A percentile compares a stretch with the other conserved stretches of the same genome.
These are phyloP conservation scores for Vigna mungo DNA, from an alignment of 306 rosid species.

Conservation along the genomic window DNA sequence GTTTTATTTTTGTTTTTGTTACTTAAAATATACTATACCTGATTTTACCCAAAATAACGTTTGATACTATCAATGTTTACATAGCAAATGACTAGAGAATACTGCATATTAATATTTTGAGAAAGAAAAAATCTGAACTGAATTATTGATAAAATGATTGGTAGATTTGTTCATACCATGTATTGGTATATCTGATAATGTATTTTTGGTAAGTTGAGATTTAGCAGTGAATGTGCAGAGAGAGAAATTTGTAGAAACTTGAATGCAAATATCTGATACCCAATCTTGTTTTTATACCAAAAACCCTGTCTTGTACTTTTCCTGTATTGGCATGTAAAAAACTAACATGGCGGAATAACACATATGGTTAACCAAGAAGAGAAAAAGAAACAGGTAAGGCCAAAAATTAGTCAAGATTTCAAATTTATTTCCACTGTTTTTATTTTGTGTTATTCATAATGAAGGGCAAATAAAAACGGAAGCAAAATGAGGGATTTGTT, in stretches of 20 bases:
- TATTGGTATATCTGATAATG: constrained; percentile 17
- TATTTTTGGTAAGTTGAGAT: constrained; percentile 34
- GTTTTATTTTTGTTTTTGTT: too few relatives aligned
- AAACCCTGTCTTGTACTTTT: background rate
- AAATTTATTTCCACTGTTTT: background rate
- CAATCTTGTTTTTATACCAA: background rate
- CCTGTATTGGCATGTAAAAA: background rate
- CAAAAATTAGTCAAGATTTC: background rate
- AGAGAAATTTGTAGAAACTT: too few relatives aligned
- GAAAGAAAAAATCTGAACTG: background rate
- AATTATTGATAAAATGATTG: background rate
- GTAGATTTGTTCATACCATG: constrained; percentile 21
- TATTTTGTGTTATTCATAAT: background rate
- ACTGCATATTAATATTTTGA: background rate
- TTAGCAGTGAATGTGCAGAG: constrained; percentile 6
- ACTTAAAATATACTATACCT: background rate
- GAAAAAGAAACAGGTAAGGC: background rate
- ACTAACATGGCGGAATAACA: too few relatives aligned
- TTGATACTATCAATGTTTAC: background rate
- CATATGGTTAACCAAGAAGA: too few relatives aligned
- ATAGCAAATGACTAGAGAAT: background rate
- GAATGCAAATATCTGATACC: background rate
- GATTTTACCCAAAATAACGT: background rate
- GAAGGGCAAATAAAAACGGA: background rate
- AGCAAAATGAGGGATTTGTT: background rate